phyloP scores from a whole-genome alignment of 1,284 basidiomycete genomes.

The Sanguinoderma infundibulare region DNA sequence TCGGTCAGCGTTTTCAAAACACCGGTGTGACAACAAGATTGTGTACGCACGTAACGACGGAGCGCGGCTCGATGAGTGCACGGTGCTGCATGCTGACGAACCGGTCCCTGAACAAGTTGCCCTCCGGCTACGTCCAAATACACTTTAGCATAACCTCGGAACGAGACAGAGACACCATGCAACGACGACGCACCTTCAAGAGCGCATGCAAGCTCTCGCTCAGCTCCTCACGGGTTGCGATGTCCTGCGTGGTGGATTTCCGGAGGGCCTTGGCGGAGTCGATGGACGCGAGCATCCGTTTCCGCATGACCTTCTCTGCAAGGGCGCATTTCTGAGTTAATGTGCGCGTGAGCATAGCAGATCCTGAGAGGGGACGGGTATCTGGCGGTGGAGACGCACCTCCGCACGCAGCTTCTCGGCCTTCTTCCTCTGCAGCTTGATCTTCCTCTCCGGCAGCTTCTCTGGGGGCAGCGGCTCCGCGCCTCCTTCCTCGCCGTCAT shows the following conservation, averaged over 20 bases:
- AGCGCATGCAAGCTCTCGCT: constrained; percentile 85
- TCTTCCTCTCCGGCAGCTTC: constrained; percentile 69
- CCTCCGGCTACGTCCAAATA: constrained; percentile 70
- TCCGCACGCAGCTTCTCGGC: constrained; percentile 63
- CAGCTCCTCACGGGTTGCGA: constrained; percentile 73
- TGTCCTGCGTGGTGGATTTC: constrained; percentile 44
- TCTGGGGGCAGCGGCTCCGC: constrained; percentile 42
- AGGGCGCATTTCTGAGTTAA: constrained; percentile 75
- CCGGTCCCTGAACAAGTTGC: constrained; percentile 91
- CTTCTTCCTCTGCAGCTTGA: constrained; percentile 70
- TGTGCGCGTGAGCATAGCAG: too few relatives aligned
- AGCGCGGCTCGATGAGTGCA: constrained; percentile 77
- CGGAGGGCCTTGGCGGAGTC: constrained; percentile 57
- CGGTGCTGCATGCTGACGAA: constrained; percentile 84
- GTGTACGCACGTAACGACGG: constrained; percentile 72
- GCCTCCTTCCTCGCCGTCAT: constrained; percentile 39
- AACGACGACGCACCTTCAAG: constrained; percentile 66
- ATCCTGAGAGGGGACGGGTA: background rate
- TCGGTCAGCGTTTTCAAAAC: background rate
- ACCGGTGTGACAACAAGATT: background rate
- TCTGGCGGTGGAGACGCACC: constrained; percentile 43
- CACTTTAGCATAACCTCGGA: background rate
- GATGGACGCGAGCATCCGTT: constrained; percentile 62
- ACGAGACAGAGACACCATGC: background rate
- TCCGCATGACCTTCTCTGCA: constrained; percentile 58